A percentile compares a stretch with the other conserved stretches of the same genome.
Evolutionary conservation across 345 rosid species (phyloP).

Genomic region (Brassica juncea): DNA sequence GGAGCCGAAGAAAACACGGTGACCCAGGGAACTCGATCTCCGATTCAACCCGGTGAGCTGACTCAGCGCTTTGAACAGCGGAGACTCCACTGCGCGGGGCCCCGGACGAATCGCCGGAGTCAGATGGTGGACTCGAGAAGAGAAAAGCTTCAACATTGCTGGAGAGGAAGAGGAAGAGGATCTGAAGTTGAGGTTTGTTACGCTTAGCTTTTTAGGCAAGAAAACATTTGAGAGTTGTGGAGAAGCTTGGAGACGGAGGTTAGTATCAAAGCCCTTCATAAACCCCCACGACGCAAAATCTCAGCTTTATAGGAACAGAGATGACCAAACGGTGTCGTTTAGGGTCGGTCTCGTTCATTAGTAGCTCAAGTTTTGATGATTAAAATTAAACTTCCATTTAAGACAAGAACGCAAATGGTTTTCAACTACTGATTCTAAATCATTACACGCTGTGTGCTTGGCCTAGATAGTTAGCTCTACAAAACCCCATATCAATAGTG

Average conservation of each 20-base stretch:
- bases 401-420: background rate
- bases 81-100: conserved; percentile 35
- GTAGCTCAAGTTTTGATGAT: background rate
- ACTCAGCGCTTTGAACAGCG: conserved; percentile 50
- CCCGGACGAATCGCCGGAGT: conserved; percentile 44
- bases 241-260: conserved; percentile 28
- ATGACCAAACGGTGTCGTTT: conserved; percentile 1
- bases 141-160: conserved; percentile 66
- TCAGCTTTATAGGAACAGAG: conserved; percentile 7
- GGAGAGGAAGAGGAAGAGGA: conserved; percentile 28
- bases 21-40: conserved; percentile 38
- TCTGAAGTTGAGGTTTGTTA: background rate
- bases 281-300: conserved; percentile 47
- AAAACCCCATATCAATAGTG: background rate
- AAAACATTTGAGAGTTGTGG: conserved; percentile 32
- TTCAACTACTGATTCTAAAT: conserved; percentile 11
- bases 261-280: conserved; percentile 54
- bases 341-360: background rate
- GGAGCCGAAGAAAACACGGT: conserved; percentile 75
- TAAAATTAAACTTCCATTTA: background rate
- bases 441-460: conserved; percentile 15
- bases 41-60: conserved; percentile 49
- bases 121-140: conserved; percentile 45
- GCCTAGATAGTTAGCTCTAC: conserved; percentile 15
- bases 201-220: conserved; percentile 26